These are phyloP conservation scores for Sporisorium scitamineum DNA, from an alignment of 1,284 basidiomycete genomes.

Conservation along the genomic window DNA sequence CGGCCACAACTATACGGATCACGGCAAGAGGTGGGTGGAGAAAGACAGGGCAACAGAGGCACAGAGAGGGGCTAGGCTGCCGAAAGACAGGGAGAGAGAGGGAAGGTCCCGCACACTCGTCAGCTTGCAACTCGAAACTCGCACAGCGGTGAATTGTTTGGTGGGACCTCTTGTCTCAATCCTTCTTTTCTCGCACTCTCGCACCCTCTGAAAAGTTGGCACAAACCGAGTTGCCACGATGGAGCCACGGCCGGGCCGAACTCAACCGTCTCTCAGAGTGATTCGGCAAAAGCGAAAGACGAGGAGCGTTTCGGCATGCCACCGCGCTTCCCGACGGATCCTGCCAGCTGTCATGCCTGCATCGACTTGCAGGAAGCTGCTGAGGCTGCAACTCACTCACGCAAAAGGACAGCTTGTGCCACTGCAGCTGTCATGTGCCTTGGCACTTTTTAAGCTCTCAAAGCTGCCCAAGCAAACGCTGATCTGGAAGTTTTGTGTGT, in stretches of 20 bases:
- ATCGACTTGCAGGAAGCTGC: too few relatives aligned
- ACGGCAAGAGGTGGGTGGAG: background rate
- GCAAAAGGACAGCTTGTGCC: too few relatives aligned
- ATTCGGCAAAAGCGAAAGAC: background rate
- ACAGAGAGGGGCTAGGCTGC: background rate
- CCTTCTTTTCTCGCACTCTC: background rate
- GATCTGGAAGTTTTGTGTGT: background rate
- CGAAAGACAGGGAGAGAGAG: background rate
- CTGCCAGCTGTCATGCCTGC: too few relatives aligned
- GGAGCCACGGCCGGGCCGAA: background rate
- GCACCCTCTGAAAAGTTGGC: too few relatives aligned
- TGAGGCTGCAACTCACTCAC: too few relatives aligned
- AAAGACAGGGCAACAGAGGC: background rate
- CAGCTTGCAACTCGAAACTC: background rate
- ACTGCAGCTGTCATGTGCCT: slow-evolving; percentile 2
- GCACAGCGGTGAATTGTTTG: slow-evolving; percentile 2
- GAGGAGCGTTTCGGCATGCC: background rate
- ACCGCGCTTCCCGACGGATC: background rate
- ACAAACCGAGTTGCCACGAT: too few relatives aligned
- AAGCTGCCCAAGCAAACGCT: background rate
- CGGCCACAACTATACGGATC: too few relatives aligned
- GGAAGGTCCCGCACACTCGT: background rate
- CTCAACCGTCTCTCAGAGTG: too few relatives aligned
- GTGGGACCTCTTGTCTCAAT: slow-evolving; percentile 1
- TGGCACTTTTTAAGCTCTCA: background rate